Evolutionary conservation across 768 basidiomycete genomes (phyloP).

Genomic region (Suillus lakei): DNA sequence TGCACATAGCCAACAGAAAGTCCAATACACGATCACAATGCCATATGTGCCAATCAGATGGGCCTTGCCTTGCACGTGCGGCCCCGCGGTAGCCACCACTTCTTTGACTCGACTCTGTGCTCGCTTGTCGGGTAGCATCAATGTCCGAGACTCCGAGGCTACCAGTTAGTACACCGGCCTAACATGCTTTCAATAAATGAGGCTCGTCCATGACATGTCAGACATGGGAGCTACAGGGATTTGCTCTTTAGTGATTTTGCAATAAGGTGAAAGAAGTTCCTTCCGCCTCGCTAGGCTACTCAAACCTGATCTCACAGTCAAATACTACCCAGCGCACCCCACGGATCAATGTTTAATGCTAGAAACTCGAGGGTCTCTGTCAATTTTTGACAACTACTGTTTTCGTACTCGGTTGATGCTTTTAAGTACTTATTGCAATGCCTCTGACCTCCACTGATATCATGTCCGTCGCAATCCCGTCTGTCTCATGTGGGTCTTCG

Average conservation of each 20-base stretch:
- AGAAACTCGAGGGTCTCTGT: not conserved
- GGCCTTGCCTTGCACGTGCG: constrained; percentile 2
- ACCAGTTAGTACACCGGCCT: not conserved
- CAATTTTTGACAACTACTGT: not conserved
- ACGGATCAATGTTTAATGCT: not conserved
- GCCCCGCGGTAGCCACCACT: not conserved
- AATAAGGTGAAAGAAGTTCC: not conserved
- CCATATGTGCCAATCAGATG: too few species aligned
- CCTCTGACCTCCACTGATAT: not conserved
- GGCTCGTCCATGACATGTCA: not conserved
- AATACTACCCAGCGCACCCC: not conserved
- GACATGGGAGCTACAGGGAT: not conserved
- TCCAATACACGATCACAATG: not conserved
- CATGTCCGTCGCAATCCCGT: not conserved
- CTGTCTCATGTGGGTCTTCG: not conserved
- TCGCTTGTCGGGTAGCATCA: not conserved
- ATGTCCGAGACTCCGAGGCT: not conserved
- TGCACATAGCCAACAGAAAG: constrained; percentile 5
- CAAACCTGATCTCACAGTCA: not conserved
- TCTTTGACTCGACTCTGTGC: not conserved
- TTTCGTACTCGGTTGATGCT: not conserved
- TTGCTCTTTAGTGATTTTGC: not conserved
- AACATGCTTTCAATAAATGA: not conserved
- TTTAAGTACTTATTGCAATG: not conserved
- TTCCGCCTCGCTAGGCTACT: not conserved